phyloP scores from a whole-genome alignment of 495 filamentous ascomycete genomes.

The Daldinia grandis region DNA sequence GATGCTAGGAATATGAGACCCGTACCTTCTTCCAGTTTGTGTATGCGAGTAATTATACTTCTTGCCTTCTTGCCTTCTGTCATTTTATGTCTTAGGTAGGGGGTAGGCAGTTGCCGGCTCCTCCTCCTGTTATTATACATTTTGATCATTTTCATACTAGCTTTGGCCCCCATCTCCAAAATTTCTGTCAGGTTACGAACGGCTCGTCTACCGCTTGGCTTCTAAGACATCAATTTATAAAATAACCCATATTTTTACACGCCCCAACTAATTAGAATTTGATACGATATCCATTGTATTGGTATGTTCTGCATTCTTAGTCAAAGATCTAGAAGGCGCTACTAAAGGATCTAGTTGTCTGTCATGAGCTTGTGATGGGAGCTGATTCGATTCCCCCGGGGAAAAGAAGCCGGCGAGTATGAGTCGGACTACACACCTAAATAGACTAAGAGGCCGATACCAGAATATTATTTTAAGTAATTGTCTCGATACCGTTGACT shows the following conservation, averaged over 20 bases:
- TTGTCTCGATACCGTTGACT: constrained; percentile 10
- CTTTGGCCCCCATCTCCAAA: background rate
- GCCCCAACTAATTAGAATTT: background rate
- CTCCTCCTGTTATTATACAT: background rate
- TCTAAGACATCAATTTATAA: background rate
- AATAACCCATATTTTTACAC: background rate
- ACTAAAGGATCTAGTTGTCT: constrained; percentile 23
- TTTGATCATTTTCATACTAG: background rate
- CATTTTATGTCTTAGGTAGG: background rate
- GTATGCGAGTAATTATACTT: background rate
- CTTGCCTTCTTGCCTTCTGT: background rate
- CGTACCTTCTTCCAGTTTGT: background rate
- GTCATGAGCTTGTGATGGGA: constrained; percentile 7
- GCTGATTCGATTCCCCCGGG: constrained; percentile 33
- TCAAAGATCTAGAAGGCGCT: constrained; percentile 14
- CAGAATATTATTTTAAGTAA: constrained; percentile 13
- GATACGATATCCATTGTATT: constrained; percentile 4
- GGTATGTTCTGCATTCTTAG: constrained; percentile 7
- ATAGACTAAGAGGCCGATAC: constrained; percentile 22
- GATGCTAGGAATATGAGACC: background rate
- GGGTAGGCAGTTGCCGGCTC: background rate
- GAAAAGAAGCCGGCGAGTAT: constrained; percentile 14
- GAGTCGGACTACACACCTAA: constrained; percentile 36
- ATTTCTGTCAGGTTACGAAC: background rate
- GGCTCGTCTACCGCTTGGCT: background rate